Evolutionary conservation across 2,329 filamentous ascomycete species (phyloP), one percentile per base, ranked within the genome.

Genomic region (Zarea fungicola): DNA sequence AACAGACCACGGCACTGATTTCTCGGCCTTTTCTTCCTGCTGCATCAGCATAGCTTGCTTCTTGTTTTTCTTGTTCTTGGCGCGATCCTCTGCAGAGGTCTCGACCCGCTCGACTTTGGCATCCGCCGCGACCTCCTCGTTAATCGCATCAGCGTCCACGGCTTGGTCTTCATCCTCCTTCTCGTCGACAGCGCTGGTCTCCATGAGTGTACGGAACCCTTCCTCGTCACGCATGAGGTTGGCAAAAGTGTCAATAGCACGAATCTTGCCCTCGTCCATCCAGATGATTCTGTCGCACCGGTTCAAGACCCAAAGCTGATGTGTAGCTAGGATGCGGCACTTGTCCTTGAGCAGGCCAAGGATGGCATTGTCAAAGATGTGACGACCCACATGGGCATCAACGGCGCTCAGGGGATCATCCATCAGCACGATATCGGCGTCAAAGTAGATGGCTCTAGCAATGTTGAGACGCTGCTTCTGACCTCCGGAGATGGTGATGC

Each of bases 381-480:
- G 83, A 1, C 81, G 76, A 11, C 83, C 83, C 32, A 86, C 83
- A 53, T 86, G 83, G 18, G 83, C 82, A 58, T 87, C 83, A 3
- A 87, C 83, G 2, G 83, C 83, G 40, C 80, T 84, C 1, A 87
- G 68, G 2, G 83, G 82, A 54, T 87, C 83, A 56, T 87, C 83
- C 77, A 86, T 81, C 23, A 87, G 71, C 18, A 86, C 75, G 43
- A 86, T 77, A 50, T 85, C 81, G 10, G 83, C 76, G 53, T 85
- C 74, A 52, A 84, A 86, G 69, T 91, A 77, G 55, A 86, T 85
- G 52, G 83, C 82, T 42, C 93, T 80, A 16, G 93, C 93, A 60
- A 97, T 96, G 62, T 96, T 97, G 56, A 96, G 74, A 10, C 93
- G 83, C 65, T 96, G 92, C 66, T 96, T 96, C 66, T 97, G 92